Conservation (phyloP, 257 asterid species). For the Sherardia arvensis region DNA sequence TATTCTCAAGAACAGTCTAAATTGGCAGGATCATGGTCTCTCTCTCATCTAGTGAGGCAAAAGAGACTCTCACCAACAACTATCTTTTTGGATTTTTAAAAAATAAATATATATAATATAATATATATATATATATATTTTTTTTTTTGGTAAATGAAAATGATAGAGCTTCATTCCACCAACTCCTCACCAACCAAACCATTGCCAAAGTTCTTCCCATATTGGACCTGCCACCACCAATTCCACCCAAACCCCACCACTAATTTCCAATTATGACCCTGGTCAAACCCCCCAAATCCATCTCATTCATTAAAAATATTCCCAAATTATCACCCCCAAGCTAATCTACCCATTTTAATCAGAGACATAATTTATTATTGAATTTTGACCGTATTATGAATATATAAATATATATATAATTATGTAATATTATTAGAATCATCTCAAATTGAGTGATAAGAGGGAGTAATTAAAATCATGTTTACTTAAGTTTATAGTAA, state of each 20-base stretch:
- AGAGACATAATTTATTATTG: too few relatives aligned
- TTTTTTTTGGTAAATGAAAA: background rate
- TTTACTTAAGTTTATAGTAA: too few relatives aligned
- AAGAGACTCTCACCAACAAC: slow-evolving; percentile 10
- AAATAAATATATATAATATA: too few relatives aligned
- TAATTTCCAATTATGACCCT: background rate
- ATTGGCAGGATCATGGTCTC: too few relatives aligned
- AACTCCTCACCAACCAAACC: slow-evolving; percentile 1
- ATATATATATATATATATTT: too few relatives aligned
- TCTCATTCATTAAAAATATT: background rate
- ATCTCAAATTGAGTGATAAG: too few relatives aligned
- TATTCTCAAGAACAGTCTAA: too few relatives aligned
- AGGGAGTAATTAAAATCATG: too few relatives aligned
- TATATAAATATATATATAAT: too few relatives aligned
- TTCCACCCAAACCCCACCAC: background rate
- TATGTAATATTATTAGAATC: too few relatives aligned
- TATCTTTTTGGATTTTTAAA: background rate
- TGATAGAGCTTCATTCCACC: slow-evolving; percentile 6
- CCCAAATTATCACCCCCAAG: background rate
- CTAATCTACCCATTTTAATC: too few relatives aligned
- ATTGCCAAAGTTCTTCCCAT: background rate
- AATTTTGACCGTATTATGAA: too few relatives aligned
- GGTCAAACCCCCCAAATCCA: background rate
- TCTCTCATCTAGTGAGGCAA: background rate
- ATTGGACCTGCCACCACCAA: background rate